phyloP scores from a whole-genome alignment of 148 eudicot species.

The Rhododendron molle region DNA sequence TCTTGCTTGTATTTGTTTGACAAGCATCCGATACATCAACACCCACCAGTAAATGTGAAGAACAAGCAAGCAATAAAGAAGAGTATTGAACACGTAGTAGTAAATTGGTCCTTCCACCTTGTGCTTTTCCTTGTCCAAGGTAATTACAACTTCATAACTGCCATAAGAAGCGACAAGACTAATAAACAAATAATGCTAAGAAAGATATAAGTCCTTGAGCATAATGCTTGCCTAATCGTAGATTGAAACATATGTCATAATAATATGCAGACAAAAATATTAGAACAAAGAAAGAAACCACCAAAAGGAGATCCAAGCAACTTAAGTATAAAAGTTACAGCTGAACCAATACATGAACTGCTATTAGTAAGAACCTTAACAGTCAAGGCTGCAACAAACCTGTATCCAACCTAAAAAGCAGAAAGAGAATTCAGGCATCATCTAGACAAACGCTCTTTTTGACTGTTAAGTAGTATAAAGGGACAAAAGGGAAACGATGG shows the following conservation, averaged over 20 bases:
- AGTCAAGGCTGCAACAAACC: neutral
- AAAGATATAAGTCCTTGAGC: neutral
- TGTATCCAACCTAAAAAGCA: neutral
- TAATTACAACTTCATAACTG: slow-evolving; percentile 70
- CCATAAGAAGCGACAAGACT: slow-evolving; percentile 8
- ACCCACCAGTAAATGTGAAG: slow-evolving; percentile 93
- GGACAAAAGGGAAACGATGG: neutral
- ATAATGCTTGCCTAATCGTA: neutral
- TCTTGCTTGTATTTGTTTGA: slow-evolving; percentile 76
- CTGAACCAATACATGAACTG: neutral
- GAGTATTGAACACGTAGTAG: slow-evolving; percentile 79
- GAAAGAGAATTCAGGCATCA: neutral
- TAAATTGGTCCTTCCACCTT: slow-evolving; percentile 58
- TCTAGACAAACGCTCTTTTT: neutral
- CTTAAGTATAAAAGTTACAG: neutral
- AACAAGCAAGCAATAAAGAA: slow-evolving; percentile 67
- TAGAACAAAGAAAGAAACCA: neutral
- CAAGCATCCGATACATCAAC: slow-evolving; percentile 83
- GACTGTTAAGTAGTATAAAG: neutral
- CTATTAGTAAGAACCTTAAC: neutral
- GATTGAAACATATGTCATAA: neutral
- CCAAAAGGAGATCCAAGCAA: neutral
- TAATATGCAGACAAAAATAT: neutral
- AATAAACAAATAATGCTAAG: neutral
- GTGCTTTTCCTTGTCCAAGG: slow-evolving; percentile 67